Conservation (phyloP, 2,329 filamentous ascomycete genomes). For the Aspergillus aculeatinus region DNA sequence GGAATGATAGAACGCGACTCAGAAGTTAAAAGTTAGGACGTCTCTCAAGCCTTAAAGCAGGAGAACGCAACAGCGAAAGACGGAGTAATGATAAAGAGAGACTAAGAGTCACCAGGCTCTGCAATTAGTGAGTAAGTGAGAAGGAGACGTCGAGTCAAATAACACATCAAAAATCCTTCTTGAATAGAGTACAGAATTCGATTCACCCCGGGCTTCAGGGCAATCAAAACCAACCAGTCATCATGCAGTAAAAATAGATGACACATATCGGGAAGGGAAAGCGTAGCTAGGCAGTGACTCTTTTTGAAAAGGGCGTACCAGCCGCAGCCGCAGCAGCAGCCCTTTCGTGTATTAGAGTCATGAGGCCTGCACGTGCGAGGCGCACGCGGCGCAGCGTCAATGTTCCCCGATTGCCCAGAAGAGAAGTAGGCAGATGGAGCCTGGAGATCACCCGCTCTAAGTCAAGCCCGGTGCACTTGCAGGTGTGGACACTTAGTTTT, state of each 20-base stretch:
- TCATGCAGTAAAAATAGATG: neutral
- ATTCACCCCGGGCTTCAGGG: neutral
- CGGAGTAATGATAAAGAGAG: no score
- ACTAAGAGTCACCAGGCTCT: no score
- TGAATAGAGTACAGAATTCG: neutral
- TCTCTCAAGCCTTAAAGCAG: no score
- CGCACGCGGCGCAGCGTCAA: conserved; percentile 18
- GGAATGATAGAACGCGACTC: neutral
- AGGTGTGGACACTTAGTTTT: neutral
- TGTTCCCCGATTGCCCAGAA: neutral
- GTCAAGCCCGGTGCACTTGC: neutral
- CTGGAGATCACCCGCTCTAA: conserved; percentile 17
- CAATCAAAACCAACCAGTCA: neutral
- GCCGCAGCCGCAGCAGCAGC: conserved; percentile 8
- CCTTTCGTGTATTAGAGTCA: conserved; percentile 13
- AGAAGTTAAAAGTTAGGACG: neutral
- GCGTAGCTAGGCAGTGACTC: neutral
- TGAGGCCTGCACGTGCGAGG: conserved; percentile 20
- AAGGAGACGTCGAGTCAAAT: no score
- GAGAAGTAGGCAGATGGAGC: conserved; percentile 8
- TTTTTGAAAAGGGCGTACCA: neutral
- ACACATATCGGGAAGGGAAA: neutral
- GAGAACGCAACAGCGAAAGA: no score
- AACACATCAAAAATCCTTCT: no score
- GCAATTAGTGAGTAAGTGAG: no score